Base-by-base conservation (phyloP, 306 rosid species). In the Aeschynomene evenia region DNA sequence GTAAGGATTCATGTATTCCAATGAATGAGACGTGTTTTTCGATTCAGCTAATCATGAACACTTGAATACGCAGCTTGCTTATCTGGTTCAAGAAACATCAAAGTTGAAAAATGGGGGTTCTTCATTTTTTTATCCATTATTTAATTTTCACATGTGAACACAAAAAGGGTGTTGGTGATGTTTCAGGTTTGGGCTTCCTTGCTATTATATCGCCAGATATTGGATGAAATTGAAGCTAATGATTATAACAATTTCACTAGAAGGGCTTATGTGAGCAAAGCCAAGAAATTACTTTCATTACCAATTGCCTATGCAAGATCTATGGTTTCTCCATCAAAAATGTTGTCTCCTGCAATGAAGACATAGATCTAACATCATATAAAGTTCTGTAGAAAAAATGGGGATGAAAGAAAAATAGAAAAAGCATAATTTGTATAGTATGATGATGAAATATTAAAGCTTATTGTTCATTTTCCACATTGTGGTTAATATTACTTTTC, bases 141-240 rank as follows among this genome's bases (percentile, higher is more conserved):
- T 37, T 39, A 46, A 10, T 1, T 24, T 39, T 52, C 37, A 24
- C 46, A 14, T 56, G 19, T 73, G 59, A 68, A 63, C 55, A 31
- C 52, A 31, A 24, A 63, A 70, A 58, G 6, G 18, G 40, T 78
- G 7, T 56, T 78, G 65, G 70, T 70, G 48, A 12, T 78, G 45
- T 72, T 80, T 75, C 70, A 90, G 96, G 95, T 88, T 16, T 84
- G 82, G 88, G 95, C 96, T 0, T 84, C 96, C 0, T 77, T 90
- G 83, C 72, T 84, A 24, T 55, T 90, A 19, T 90, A 90, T 71
- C 77, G 95, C 5, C 85, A 77, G 71, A 90, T 90, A 77, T 78
- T 90, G 80, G 95, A 90, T 12, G 96, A 90, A 79, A 84, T 90
- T 20, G 96, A 90, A 81, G 91, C 88, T 7, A 90, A 90, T 62